Base-by-base conservation (phyloP, 2,329 filamentous ascomycete genomes). In the Lachnellula occidentalis region DNA sequence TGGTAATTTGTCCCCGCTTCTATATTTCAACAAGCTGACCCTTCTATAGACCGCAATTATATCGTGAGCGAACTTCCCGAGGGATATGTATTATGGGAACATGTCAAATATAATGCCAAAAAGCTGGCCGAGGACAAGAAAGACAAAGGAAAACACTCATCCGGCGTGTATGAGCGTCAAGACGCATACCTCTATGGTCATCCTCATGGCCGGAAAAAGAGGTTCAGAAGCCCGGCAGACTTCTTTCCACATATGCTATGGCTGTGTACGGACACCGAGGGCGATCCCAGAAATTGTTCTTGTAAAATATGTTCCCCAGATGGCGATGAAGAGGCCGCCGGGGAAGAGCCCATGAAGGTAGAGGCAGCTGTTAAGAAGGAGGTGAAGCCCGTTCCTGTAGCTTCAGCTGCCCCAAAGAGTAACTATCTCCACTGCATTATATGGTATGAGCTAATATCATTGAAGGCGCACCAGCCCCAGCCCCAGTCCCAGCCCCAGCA, bases 141-240 rank as follows among this genome's bases (percentile, higher is more conserved):
- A 21, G 64, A 74, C 31, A 76, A 78, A 58, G 72, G 74, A 43
- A 67, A 64, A 49, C 67, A 66, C 34, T 61, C 59, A 70, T 72
- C 65, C 74, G 77, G 75, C 34, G 74, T 73, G 11, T 77, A 76
- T 57, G 78, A 81, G 63, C 70, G 80, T 52, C 78, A 81, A 61
- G 81, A 84, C 64, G 78, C 78, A 34, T 83, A 83, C 59, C 72
- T 84, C 5, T 83, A 83, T 64, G 81, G 81, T 19, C 79, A 83
- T 63, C 80, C 80, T 2, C 69, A 74, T 45, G 80, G 80, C 15
- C 72, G 76, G 17, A 78, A 75, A 66, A 82, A 82, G 68, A 74
- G 79, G 48, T 84, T 77, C 64, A 69, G 80, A 52, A 83, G 79
- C 62, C 79, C 80, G 0, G 74, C 74, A 50, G 80, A 83, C 58